A percentile compares a stretch with the other conserved stretches of the same genome.
These are phyloP conservation scores for Zygosaccharomyces sapae DNA, from an alignment of 1,139 yeast genomes.

Conservation along the genomic window DNA sequence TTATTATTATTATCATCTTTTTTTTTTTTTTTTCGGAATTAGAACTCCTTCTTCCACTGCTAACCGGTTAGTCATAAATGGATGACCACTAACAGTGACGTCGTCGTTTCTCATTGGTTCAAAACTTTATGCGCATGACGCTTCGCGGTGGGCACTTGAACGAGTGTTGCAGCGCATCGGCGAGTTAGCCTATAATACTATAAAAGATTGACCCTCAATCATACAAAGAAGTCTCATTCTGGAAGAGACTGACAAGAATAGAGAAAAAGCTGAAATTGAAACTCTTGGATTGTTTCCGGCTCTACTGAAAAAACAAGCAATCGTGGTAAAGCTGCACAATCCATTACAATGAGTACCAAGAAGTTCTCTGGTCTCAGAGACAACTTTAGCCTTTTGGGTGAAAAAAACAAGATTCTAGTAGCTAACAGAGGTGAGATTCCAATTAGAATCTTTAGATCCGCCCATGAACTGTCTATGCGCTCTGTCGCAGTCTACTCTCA, in stretches of 20 bases:
- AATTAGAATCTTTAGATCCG: conserved; percentile 87
- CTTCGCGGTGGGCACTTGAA: conserved; percentile 1
- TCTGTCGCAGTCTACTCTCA: conserved; percentile 97
- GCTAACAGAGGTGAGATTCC: conserved; percentile 97
- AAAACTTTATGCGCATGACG: conserved; percentile 4
- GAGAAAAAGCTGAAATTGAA: background rate
- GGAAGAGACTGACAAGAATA: background rate
- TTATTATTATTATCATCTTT: conserved; percentile 38
- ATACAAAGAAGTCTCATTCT: background rate
- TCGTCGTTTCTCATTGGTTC: conserved; percentile 17
- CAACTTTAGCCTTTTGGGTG: conserved; percentile 43
- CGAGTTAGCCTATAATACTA: background rate
- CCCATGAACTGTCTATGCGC: conserved; percentile 95
- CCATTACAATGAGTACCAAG: conserved; percentile 18
- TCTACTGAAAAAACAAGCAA: background rate
- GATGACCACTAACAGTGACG: conserved; percentile 15
- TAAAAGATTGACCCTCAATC: background rate
- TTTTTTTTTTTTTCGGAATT: background rate
- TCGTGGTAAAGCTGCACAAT: background rate
- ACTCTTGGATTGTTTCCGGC: background rate
- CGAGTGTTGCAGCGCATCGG: background rate
- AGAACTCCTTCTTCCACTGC: background rate
- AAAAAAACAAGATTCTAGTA: conserved; percentile 66
- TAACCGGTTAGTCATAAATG: conserved; percentile 16
- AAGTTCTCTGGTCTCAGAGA: conserved; percentile 42